These are phyloP conservation scores for Ramichloridium luteum DNA, from an alignment of 2,329 filamentous ascomycete species.

Conservation along the genomic window DNA sequence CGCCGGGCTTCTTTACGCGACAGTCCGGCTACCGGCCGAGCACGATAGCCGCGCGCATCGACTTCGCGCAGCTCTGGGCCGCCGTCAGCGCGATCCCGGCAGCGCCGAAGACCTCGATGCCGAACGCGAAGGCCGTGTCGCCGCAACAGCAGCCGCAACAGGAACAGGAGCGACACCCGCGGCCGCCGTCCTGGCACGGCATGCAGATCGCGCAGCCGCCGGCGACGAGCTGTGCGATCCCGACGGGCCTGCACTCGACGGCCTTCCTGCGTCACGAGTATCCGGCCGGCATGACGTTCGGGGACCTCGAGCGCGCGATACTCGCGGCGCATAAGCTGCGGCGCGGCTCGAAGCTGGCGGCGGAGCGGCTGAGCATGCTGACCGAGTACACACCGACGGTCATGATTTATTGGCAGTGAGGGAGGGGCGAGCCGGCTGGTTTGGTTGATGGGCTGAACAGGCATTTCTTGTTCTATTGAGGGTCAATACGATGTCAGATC, in stretches of 20 bases:
- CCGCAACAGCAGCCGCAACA: no score
- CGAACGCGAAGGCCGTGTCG: no score
- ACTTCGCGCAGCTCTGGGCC: slow-evolving; percentile 11
- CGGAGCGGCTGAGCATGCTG: slow-evolving; percentile 11
- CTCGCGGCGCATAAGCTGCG: slow-evolving; percentile 13
- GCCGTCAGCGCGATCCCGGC: no score
- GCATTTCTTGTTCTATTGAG: no score
- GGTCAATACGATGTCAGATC: no score
- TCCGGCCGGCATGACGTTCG: slow-evolving; percentile 14
- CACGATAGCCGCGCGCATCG: slow-evolving; percentile 12
- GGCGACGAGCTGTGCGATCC: slow-evolving; percentile 13
- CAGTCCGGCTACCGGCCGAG: slow-evolving; percentile 11
- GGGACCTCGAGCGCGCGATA: slow-evolving; percentile 10
- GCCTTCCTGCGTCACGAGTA: slow-evolving; percentile 12
- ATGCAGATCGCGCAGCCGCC: slow-evolving; percentile 12
- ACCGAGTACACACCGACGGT: slow-evolving; percentile 10
- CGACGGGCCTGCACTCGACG: slow-evolving; percentile 9
- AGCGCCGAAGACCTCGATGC: no score
- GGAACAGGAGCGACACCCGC: no score
- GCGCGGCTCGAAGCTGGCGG: slow-evolving; percentile 8
- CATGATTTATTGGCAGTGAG: slow-evolving; percentile 14
- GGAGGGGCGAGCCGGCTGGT: no score
- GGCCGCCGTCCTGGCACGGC: slow-evolving; percentile 6
- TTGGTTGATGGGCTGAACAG: no score
- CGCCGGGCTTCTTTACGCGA: slow-evolving; percentile 10